Evolutionary conservation across 108 stramenopile species (phyloP).

Genomic region (Nitzschia sp.): DNA sequence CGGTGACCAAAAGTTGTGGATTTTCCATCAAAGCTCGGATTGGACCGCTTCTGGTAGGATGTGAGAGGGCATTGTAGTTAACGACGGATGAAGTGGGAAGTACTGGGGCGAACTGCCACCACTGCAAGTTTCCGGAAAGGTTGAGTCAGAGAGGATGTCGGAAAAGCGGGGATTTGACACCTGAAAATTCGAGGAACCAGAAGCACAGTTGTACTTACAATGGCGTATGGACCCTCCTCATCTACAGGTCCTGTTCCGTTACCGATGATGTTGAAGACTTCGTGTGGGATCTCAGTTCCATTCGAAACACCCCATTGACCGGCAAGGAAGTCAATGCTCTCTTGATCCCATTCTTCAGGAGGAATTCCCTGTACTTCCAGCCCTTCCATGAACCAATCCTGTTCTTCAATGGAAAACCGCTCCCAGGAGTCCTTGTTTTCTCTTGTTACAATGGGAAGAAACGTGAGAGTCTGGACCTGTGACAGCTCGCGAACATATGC

Average conservation of each 20-base stretch:
- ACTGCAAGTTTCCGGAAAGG: too few species aligned
- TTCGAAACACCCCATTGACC: background rate
- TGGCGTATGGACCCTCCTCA: background rate
- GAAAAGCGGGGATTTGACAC: too few species aligned
- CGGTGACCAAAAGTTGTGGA: too few species aligned
- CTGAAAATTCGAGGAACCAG: background rate
- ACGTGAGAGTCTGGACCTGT: background rate
- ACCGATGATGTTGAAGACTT: background rate
- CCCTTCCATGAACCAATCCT: slow-evolving; percentile 3
- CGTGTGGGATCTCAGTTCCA: background rate
- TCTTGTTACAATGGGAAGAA: slow-evolving; percentile 4
- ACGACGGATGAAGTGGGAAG: too few species aligned
- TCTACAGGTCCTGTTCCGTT: background rate
- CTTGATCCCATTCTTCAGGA: slow-evolving; percentile 3
- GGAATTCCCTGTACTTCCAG: background rate
- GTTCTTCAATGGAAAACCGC: slow-evolving; percentile 7
- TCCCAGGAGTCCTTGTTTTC: slow-evolving; percentile 16
- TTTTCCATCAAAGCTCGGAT: too few species aligned
- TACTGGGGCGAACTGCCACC: too few species aligned
- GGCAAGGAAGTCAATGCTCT: slow-evolving; percentile 2
- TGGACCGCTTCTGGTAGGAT: too few species aligned
- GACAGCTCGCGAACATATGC: background rate
- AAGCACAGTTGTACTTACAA: background rate
- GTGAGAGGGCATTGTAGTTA: too few species aligned
- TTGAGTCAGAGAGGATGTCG: too few species aligned